Evolutionary conservation across 202 grass and related monocot genomes (phyloP), one percentile per base, ranked within the genome.

Genomic region (Miscanthus sacchariflorus): DNA sequence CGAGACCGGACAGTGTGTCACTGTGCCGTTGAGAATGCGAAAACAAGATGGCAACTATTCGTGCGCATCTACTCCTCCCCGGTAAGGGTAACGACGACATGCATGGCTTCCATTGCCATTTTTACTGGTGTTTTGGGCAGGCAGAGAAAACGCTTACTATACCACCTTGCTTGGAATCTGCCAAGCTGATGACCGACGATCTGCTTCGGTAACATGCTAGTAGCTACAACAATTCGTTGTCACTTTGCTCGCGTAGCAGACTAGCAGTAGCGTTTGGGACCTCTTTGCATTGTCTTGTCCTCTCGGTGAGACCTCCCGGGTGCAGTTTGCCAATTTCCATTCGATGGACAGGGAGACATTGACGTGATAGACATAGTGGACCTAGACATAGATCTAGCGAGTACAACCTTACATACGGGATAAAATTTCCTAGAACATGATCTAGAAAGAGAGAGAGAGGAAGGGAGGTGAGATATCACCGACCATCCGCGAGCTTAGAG

Each of bases 1-100:
- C 54, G 54, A 61, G 21, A 63, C 28, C 67, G 68, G 33, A 70
- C 33, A 19, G 14, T 33, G 25, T 30, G 65, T 25, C 56, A 21
- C 7, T 63, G 59, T 19, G 9, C 5, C 36, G 6, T 43, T 50
- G 40, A 11, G 75, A 8, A 45, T 11, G 3, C 36, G 4, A 5
- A 6, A 73, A 87, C 68, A 81, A 66, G 19, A 68, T 17, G 8
- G 23, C 5, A 5, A 70, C 85, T 80, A 18, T 64, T 80, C 6
- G 25, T 42, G 52, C 27, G 68, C 83, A 67, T 74, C 54, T 50
- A 49, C 66, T 65, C 8, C n/a, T 21, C 56, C 21, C 56, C 23
- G 56, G 19, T 23, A 61, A 58, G 21, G 59, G 59, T 24, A 12
- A 27, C 7, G 59, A 25, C 7, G 59, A 12, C n/a, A 25, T 27